phyloP scores from a whole-genome alignment of 306 rosid genomes.

The Lathyrus oleraceus region DNA sequence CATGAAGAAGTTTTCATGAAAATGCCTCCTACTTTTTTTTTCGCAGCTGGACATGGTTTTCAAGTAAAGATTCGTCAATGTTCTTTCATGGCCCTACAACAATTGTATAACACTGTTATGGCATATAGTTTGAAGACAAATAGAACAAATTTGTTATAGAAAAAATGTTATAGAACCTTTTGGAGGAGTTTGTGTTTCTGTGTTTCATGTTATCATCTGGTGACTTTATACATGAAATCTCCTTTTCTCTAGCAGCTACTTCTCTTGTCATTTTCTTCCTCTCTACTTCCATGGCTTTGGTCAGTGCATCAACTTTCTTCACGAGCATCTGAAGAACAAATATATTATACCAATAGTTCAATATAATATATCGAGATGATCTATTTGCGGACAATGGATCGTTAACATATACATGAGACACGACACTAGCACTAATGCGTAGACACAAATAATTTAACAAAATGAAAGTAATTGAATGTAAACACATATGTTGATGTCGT shows the following conservation, averaged over 20 bases:
- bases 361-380: background rate
- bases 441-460: background rate
- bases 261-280: slow-evolving; percentile 80
- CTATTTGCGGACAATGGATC: background rate
- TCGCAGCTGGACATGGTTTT: no score
- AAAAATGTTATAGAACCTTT: slow-evolving; percentile 47
- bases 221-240: slow-evolving; percentile 49
- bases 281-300: slow-evolving; percentile 75
- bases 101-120: slow-evolving; percentile 30
- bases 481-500: background rate
- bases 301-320: slow-evolving; percentile 76
- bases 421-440: background rate
- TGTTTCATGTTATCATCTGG: slow-evolving; percentile 48
- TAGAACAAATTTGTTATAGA: slow-evolving; percentile 3
- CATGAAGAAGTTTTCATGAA: no score
- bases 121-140: background rate
- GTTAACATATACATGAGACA: background rate
- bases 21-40: no score
- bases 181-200: slow-evolving; percentile 49
- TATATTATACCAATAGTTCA: slow-evolving; percentile 19
- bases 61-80: slow-evolving; percentile 35
- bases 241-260: slow-evolving; percentile 72
- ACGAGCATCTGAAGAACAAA: slow-evolving; percentile 61
- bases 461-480: background rate
- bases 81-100: slow-evolving; percentile 53